phyloP scores from a whole-genome alignment of 2,329 filamentous ascomycete species.

The Claviceps fusiformis region DNA sequence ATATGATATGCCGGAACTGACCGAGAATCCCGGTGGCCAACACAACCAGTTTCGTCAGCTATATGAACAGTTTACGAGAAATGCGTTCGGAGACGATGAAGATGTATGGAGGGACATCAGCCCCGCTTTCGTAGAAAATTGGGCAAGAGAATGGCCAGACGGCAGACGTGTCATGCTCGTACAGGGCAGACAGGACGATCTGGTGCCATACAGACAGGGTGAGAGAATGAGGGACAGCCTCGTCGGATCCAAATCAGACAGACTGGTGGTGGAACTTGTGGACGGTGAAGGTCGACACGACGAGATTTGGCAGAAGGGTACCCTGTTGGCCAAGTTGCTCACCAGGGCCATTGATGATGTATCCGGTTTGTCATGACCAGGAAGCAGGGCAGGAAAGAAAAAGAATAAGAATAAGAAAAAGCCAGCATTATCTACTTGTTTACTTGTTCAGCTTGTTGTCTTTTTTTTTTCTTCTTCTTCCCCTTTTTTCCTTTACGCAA shows the following conservation, averaged over 20 bases:
- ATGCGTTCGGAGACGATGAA: conserved; percentile 31
- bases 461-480: too few relatives aligned
- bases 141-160: conserved; percentile 6
- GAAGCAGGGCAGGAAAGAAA: background rate
- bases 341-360: background rate
- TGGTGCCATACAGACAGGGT: conserved; percentile 6
- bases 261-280: background rate
- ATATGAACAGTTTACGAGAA: conserved; percentile 30
- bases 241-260: background rate
- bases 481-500: too few relatives aligned
- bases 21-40: conserved; percentile 20
- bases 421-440: too few relatives aligned
- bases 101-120: conserved; percentile 26
- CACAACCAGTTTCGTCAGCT: conserved; percentile 12
- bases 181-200: conserved; percentile 5
- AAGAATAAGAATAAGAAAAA: too few relatives aligned
- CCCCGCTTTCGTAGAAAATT: conserved; percentile 16
- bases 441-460: too few relatives aligned
- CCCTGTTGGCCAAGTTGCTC: background rate
- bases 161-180: conserved; percentile 5
- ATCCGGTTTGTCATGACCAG: background rate
- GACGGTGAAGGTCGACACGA: conserved; percentile 3
- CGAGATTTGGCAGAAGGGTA: conserved; percentile 2
- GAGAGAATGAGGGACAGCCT: conserved; percentile 5
- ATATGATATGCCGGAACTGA: conserved; percentile 28